A percentile compares a stretch with the other conserved stretches of the same genome.
Evolutionary conservation across 108 stramenopile species (phyloP).

Genomic region (Pseudonitzschia multiseries): DNA sequence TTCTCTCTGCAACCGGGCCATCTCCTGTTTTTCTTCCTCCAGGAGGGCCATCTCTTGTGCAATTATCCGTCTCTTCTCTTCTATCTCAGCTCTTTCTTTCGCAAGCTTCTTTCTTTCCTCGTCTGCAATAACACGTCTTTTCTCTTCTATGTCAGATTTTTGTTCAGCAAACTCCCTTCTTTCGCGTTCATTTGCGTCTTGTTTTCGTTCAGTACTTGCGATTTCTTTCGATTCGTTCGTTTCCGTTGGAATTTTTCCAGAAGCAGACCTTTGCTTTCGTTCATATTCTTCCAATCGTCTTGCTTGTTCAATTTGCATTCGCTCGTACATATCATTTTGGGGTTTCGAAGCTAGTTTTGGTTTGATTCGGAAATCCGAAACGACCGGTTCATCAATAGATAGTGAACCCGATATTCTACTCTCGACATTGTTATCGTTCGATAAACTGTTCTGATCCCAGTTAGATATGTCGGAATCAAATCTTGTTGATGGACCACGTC

Average conservation of each 20-base stretch:
- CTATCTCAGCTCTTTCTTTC: conserved; percentile 10
- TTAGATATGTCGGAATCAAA: background rate
- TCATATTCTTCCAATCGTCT: conserved; percentile 10
- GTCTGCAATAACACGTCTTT: conserved; percentile 2
- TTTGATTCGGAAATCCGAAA: background rate
- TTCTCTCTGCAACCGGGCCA: conserved; percentile 7
- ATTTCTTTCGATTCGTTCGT: background rate
- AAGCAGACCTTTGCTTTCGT: background rate
- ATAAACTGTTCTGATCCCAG: background rate
- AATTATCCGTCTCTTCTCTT: conserved; percentile 1
- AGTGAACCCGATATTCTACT: background rate
- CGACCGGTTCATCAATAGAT: background rate
- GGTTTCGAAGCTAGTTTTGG: conserved; percentile 12
- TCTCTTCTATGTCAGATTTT: conserved; percentile 6
- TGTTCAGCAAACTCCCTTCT: conserved; percentile 2
- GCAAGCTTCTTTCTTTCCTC: conserved; percentile 2
- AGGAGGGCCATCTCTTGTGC: conserved; percentile 12
- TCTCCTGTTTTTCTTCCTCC: conserved; percentile 6
- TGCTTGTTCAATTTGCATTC: conserved; percentile 16
- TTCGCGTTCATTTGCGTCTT: background rate
- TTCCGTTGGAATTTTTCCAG: background rate
- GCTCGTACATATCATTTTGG: conserved; percentile 20
- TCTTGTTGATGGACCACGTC: background rate
- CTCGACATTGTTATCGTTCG: background rate
- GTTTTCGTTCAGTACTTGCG: background rate